Conservation (phyloP, 2,329 filamentous ascomycete species). For the Diaporthe amygdali region DNA sequence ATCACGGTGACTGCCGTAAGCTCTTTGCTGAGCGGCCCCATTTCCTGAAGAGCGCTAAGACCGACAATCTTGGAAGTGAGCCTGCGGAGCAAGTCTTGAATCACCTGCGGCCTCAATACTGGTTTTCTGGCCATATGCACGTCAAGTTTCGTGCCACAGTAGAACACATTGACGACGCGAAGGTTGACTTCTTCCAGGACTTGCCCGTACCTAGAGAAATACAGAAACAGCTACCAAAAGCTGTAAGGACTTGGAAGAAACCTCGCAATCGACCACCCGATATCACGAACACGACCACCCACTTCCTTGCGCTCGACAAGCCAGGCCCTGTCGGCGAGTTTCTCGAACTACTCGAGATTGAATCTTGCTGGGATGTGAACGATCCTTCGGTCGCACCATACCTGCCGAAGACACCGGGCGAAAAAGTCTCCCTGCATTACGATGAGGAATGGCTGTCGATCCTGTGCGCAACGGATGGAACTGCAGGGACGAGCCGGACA, state of each 20-base stretch:
- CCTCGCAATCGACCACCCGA: not conserved
- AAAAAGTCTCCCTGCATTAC: not conserved
- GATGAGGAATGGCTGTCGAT: conserved; percentile 1
- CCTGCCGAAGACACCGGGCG: not conserved
- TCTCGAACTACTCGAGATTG: not conserved
- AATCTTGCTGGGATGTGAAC: not conserved
- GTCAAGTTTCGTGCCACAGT: not conserved
- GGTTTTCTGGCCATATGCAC: conserved; percentile 7
- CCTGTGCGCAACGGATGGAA: not conserved
- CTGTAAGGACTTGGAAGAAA: not conserved
- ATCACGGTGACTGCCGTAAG: not conserved
- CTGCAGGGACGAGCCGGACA: not conserved
- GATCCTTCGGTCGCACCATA: not conserved
- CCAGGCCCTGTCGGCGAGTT: not conserved
- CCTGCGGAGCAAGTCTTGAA: not conserved
- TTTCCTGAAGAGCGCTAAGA: not conserved
- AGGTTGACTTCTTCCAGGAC: not conserved
- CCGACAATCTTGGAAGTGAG: not conserved
- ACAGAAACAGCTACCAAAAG: not conserved
- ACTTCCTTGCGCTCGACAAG: not conserved
- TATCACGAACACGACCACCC: not conserved
- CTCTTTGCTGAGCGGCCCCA: not conserved
- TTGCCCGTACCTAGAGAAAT: not conserved
- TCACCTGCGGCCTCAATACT: not conserved
- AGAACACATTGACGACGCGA: not conserved